phyloP scores from a whole-genome alignment of 345 rosid genomes.

The Pistacia integerrima region DNA sequence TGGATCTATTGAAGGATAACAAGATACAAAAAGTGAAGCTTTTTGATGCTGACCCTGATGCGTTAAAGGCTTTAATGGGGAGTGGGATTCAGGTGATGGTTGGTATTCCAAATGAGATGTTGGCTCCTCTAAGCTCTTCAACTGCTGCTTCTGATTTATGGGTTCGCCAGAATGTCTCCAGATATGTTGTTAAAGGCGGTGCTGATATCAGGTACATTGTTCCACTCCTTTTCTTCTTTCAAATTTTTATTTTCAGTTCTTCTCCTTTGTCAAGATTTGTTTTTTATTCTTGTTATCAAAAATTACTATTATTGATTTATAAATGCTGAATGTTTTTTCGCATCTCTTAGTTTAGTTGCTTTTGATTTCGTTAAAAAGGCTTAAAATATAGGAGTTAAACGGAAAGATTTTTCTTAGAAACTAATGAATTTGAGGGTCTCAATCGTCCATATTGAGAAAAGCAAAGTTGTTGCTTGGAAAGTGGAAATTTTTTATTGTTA shows the following conservation, averaged over 20 bases:
- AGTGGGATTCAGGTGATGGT: slow-evolving; percentile 91
- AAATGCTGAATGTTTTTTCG: not conserved
- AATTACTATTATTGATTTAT: not conserved
- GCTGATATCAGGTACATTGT: slow-evolving; percentile 68
- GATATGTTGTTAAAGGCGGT: slow-evolving; percentile 73
- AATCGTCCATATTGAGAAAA: not conserved
- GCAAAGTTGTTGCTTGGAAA: not conserved
- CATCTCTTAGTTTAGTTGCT: not conserved
- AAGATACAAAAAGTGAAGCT: slow-evolving; percentile 80
- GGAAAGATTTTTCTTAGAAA: not conserved
- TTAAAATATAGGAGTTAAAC: not conserved
- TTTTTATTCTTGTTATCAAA: not conserved
- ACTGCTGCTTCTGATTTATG: slow-evolving; percentile 67
- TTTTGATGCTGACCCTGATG: slow-evolving; percentile 78
- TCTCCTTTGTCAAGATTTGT: slow-evolving; percentile 3
- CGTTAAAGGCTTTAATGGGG: slow-evolving; percentile 59
- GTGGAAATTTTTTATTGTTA: not conserved
- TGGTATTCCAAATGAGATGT: slow-evolving; percentile 82
- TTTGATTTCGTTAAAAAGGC: not conserved
- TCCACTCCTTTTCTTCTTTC: not conserved
- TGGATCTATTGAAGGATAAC: slow-evolving; percentile 85
- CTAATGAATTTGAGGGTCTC: not conserved
- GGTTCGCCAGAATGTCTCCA: slow-evolving; percentile 78
- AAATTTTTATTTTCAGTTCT: not conserved
- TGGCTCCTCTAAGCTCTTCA: slow-evolving; percentile 56